Conservation (phyloP, 2,329 filamentous ascomycete species). For the Claviceps purpurea region DNA sequence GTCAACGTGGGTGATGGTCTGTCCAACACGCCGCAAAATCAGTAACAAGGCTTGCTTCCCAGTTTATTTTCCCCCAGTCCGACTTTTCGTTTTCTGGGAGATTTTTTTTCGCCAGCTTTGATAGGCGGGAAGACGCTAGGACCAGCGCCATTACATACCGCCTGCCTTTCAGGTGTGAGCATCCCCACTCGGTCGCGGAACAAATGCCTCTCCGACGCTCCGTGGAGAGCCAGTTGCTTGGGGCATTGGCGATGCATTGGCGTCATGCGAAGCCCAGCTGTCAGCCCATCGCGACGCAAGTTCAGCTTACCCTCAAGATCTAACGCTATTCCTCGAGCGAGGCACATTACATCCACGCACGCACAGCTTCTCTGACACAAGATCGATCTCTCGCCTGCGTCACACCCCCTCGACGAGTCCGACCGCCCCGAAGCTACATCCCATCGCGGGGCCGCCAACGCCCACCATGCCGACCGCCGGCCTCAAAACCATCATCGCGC, state of each 20-base stretch:
- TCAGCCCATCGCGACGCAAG: too few species aligned
- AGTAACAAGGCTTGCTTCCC: too few species aligned
- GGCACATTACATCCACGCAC: not conserved
- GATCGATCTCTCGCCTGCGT: not conserved
- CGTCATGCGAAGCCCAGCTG: too few species aligned
- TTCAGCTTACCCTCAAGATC: too few species aligned
- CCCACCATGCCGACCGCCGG: slow-evolving; percentile 60
- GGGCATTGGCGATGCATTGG: not conserved
- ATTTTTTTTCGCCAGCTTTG: slow-evolving; percentile 12
- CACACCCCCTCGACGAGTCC: not conserved
- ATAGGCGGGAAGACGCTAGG: slow-evolving; percentile 5
- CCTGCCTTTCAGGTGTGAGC: slow-evolving; percentile 7
- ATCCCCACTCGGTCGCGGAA: slow-evolving; percentile 8
- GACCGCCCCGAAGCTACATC: not conserved
- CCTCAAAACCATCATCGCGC: slow-evolving; percentile 96
- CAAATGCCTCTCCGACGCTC: slow-evolving; percentile 4
- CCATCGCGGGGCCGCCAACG: slow-evolving; percentile 7
- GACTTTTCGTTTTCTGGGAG: slow-evolving; percentile 8
- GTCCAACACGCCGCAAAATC: slow-evolving; percentile 1
- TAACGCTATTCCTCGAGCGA: too few species aligned
- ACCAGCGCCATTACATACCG: slow-evolving; percentile 9
- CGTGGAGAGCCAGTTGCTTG: not conserved
- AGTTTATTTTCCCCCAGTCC: slow-evolving; percentile 10
- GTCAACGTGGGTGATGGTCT: slow-evolving; percentile 7
- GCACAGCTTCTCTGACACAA: not conserved